Percentiles rank a stretch among this genome's conserved stretches.
phyloP scores from a whole-genome alignment of 257 asterid species.

The Voacanga thouarsii region DNA sequence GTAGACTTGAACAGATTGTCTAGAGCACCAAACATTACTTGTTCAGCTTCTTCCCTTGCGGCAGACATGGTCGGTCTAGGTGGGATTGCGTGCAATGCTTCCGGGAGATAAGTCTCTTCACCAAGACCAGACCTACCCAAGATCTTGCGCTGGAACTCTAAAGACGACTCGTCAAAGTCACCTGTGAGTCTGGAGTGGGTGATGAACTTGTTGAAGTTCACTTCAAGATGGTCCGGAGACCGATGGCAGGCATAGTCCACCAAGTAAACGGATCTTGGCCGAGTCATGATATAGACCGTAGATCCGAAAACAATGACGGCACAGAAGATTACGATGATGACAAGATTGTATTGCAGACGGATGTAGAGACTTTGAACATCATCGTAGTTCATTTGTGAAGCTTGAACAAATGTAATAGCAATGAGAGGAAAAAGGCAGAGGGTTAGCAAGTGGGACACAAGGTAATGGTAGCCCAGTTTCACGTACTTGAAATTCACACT shows the following conservation, averaged over 20 bases:
- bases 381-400: constrained; percentile 21
- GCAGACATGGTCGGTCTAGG: constrained; percentile 30
- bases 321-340: constrained; percentile 8
- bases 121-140: constrained; percentile 48
- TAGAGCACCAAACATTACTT: constrained; percentile 40
- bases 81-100: constrained; percentile 26
- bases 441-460: constrained; percentile 25
- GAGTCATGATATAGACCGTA: constrained; percentile 32
- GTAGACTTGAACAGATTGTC: constrained; percentile 33
- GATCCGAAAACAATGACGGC: constrained; percentile 26
- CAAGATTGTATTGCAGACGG: constrained; percentile 24
- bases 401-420: constrained; percentile 16
- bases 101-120: constrained; percentile 37
- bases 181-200: constrained; percentile 32
- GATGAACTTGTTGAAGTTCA: constrained; percentile 29
- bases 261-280: constrained; percentile 44
- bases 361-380: constrained; percentile 21
- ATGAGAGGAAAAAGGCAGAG: constrained; percentile 22
- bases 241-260: constrained; percentile 41
- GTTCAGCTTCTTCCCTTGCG: constrained; percentile 39
- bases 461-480: constrained; percentile 34
- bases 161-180: constrained; percentile 30
- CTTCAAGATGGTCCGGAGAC: constrained; percentile 34
- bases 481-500: constrained; percentile 26
- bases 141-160: constrained; percentile 42